Conservation (phyloP, 1,284 basidiomycete genomes). For the Mycena citricolor region DNA sequence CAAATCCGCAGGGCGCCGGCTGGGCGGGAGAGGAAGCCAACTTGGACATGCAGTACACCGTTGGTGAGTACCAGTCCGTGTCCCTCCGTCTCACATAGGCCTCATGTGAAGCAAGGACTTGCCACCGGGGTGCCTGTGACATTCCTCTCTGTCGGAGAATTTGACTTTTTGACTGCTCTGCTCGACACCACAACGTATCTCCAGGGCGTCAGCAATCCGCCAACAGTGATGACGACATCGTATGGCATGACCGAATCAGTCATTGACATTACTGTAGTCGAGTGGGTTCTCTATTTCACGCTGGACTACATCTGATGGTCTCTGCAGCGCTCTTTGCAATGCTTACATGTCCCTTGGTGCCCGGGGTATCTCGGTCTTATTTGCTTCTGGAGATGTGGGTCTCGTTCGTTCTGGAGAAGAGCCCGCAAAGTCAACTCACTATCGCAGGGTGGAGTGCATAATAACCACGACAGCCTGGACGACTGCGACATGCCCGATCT, state of each 20-base stretch:
- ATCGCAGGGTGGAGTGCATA: conserved; percentile 15
- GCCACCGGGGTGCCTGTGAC: conserved; percentile 28
- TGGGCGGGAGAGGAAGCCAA: conserved; percentile 38
- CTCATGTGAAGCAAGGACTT: too few relatives aligned
- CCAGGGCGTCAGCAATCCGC: conserved; percentile 4
- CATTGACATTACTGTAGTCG: conserved; percentile 7
- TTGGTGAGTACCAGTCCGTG: too few relatives aligned
- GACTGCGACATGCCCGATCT: conserved; percentile 33
- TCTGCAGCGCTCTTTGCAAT: conserved; percentile 24
- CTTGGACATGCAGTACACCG: too few relatives aligned
- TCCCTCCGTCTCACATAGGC: too few relatives aligned
- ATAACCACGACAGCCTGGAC: conserved; percentile 19
- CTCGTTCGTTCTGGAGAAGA: too few relatives aligned
- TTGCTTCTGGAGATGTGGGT: conserved; percentile 33
- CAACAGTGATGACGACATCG: conserved; percentile 13
- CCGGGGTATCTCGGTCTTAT: conserved; percentile 34
- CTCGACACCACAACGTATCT: conserved; percentile 14
- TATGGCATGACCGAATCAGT: conserved; percentile 4
- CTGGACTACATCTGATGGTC: conserved; percentile 4
- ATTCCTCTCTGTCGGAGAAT: conserved; percentile 24
- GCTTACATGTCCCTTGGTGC: conserved; percentile 25
- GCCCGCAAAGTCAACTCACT: too few relatives aligned
- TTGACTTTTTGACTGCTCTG: conserved; percentile 7
- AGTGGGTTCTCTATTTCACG: conserved; percentile 4
- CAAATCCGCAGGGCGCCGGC: conserved; percentile 38